Evolutionary conservation across 1,284 basidiomycete genomes (phyloP), one percentile per base, ranked within the genome.

Genomic region (Ganoderma sinense): DNA sequence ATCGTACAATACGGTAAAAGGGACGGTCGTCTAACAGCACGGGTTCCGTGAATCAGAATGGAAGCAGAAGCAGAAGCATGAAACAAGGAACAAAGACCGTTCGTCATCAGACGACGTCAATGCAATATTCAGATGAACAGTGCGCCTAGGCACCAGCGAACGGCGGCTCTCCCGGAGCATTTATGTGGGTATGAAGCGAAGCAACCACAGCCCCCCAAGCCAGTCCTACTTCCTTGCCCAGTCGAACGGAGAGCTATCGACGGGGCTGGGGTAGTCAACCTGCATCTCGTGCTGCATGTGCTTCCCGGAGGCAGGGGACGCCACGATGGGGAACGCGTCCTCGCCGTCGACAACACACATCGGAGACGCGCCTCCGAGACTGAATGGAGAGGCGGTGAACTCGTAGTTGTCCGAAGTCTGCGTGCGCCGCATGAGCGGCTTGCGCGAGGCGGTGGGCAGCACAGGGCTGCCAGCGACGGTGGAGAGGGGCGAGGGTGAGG

Each of bases 211-310:
- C 23, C 16, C 23, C 16, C 1, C 23, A 26, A 13, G 59, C 16
- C n/a, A 4, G 39, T 43, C 48, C 59, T 61, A 61, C 10, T 40
- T 41, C 23, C 39, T 26, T n/a, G 45, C n/a, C 73, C 75, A 74
- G 20, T 71, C 71, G 65, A 72, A 72, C 45, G 67, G 39, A 13
- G 39, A 60, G 16, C 64, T 69, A 41, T 78, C 77, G 39, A 78
- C 70, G 6, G 78, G 76, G 65, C 75, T 78, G 23, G 77, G 76
- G 63, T 78, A 78, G 70, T 79, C 77, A 36, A 75, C 70, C 66
- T 75, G 71, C 75, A 72, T 74, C 26, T 59, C 71, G 59, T 70
- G 67, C 59, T 66, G 69, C 11, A 29, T 23, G 31, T 64, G 62
- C 59, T 69, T 66, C 20, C 64, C 67, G 31, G 68, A 65, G 40